Evolutionary conservation across 768 basidiomycete genomes (phyloP).

Genomic region (Gloeopeniophorella convolvens): DNA sequence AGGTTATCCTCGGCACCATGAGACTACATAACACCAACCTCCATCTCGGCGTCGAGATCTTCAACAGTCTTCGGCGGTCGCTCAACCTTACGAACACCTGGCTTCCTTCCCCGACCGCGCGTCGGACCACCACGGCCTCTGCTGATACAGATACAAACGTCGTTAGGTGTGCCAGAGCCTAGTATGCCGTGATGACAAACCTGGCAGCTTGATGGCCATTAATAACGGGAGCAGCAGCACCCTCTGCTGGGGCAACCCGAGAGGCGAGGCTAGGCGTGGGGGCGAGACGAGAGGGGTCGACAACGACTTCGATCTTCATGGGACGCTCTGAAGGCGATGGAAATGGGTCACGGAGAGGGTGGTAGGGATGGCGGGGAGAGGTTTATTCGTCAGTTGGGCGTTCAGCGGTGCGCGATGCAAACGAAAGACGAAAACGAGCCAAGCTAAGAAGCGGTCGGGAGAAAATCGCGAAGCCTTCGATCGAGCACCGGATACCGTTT

Average conservation of each 20-base stretch:
- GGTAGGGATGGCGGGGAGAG: constrained; percentile 27
- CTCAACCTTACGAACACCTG: constrained; percentile 43
- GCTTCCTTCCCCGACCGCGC: constrained; percentile 41
- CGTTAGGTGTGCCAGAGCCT: constrained; percentile 16
- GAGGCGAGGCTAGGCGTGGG: constrained; percentile 60
- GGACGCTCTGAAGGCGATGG: constrained; percentile 66
- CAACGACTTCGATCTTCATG: constrained; percentile 97
- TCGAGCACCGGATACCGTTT: constrained; percentile 14
- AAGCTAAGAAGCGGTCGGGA: constrained; percentile 14
- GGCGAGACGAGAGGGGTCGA: constrained; percentile 74
- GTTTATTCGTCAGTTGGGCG: constrained; percentile 32
- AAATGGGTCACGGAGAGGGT: constrained; percentile 27
- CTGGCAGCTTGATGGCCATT: constrained; percentile 29
- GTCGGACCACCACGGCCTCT: constrained; percentile 14
- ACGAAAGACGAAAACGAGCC: constrained; percentile 25
- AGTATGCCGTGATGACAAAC: constrained; percentile 27
- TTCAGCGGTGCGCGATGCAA: constrained; percentile 28
- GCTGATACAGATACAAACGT: neutral
- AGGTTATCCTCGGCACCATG: neutral
- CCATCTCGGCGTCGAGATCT: constrained; percentile 97
- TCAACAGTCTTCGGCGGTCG: constrained; percentile 76
- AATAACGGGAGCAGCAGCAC: constrained; percentile 33
- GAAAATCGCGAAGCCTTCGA: constrained; percentile 16
- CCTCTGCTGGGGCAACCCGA: constrained; percentile 74
- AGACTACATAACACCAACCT: constrained; percentile 45